phyloP scores from a whole-genome alignment of 1,284 basidiomycete species.

The Tetrapyrgos nigripes region DNA sequence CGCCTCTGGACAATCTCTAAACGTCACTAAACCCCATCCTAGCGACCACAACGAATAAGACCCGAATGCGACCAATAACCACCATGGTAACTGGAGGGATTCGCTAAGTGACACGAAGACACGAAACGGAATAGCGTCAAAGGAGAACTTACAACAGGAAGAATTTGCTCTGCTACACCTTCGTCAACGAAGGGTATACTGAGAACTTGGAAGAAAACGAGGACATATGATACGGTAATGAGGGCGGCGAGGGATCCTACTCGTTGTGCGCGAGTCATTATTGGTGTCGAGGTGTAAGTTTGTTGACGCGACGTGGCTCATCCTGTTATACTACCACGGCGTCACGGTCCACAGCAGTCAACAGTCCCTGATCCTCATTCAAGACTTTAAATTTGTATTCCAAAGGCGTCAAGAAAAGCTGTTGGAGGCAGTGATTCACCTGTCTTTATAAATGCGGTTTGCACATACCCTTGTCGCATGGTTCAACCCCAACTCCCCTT shows the following conservation, averaged over 20 bases:
- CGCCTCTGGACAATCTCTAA: conserved; percentile 80
- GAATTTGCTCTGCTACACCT: conserved; percentile 49
- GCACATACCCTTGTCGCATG: too few species aligned
- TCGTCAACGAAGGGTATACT: conserved; percentile 63
- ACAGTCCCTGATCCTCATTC: too few species aligned
- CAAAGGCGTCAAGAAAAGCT: too few species aligned
- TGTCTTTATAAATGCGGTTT: not conserved
- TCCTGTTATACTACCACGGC: not conserved
- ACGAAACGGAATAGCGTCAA: conserved; percentile 1
- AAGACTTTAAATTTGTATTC: too few species aligned
- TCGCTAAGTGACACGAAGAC: too few species aligned
- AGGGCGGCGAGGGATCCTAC: conserved; percentile 53
- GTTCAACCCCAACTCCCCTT: conserved; percentile 32
- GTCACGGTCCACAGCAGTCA: too few species aligned
- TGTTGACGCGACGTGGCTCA: not conserved
- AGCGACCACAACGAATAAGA: conserved; percentile 77
- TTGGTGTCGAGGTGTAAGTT: not conserved
- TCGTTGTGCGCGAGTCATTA: conserved; percentile 67
- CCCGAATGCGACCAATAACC: conserved; percentile 77
- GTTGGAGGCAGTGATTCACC: not conserved
- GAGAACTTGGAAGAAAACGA: conserved; percentile 59
- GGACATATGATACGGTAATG: conserved; percentile 55
- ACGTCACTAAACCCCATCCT: conserved; percentile 74
- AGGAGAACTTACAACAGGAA: conserved; percentile 61
- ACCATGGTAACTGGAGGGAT: conserved; percentile 54